Percentiles rank a stretch among this genome's conserved stretches.
These are phyloP conservation scores for Leishmania braziliensis DNA, from an alignment of 208 protist genomes.

Conservation along the genomic window DNA sequence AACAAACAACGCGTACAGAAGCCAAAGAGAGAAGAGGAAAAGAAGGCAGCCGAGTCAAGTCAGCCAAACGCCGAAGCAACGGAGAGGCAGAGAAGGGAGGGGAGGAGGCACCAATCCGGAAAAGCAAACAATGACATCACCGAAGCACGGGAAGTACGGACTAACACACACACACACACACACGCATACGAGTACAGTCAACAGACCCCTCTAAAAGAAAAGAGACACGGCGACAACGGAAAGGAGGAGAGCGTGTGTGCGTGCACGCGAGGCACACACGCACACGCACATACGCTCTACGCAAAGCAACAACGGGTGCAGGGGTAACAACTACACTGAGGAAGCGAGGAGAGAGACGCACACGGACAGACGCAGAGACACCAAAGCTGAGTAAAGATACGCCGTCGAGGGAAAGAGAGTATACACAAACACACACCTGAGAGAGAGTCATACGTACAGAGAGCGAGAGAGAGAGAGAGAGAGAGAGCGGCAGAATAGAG, in stretches of 20 bases:
- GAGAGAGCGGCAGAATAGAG: slow-evolving; percentile 14
- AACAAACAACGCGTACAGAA: background rate
- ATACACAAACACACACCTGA: background rate
- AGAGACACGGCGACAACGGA: background rate
- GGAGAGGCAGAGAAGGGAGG: background rate
- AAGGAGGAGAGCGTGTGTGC: background rate
- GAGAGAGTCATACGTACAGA: background rate
- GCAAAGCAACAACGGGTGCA: background rate
- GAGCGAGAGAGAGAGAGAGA: background rate
- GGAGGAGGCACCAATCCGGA: background rate
- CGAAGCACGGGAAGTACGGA: background rate
- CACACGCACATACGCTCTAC: background rate
- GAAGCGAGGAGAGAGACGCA: background rate
- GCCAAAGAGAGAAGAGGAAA: background rate
- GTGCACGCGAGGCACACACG: background rate
- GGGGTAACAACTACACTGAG: background rate
- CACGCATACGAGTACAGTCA: background rate
- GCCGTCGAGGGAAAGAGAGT: background rate
- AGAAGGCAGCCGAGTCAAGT: no score
- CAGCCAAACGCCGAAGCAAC: no score
- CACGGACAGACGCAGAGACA: background rate
- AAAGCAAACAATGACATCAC: background rate
- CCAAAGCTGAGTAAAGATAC: background rate
- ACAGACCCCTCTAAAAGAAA: background rate
- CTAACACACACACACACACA: background rate